phyloP scores from a whole-genome alignment of 1,284 basidiomycete species.

The Vanrija sp. region DNA sequence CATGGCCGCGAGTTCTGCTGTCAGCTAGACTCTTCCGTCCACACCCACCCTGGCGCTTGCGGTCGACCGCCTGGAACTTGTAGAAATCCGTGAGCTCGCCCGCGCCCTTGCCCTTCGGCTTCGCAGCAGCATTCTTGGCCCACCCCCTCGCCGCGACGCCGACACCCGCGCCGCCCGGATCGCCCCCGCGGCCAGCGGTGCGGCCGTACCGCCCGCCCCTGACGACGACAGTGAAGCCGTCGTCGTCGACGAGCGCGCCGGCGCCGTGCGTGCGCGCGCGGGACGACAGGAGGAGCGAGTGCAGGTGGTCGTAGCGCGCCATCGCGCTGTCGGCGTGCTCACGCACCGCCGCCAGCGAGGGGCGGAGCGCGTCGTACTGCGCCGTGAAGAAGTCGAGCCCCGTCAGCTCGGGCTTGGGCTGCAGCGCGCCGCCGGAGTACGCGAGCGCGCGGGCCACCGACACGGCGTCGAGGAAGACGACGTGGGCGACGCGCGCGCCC shows the following conservation, averaged over 20 bases:
- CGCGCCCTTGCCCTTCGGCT: slow-evolving; percentile 68
- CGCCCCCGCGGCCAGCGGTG: slow-evolving; percentile 73
- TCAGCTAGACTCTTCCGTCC: not conserved
- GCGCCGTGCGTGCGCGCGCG: slow-evolving; percentile 59
- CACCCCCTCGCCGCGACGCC: slow-evolving; percentile 68
- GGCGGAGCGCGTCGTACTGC: slow-evolving; percentile 62
- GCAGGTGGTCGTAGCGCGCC: slow-evolving; percentile 67
- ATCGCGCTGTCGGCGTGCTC: slow-evolving; percentile 72
- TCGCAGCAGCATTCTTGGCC: slow-evolving; percentile 40
- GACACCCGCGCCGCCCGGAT: slow-evolving; percentile 62
- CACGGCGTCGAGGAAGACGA: slow-evolving; percentile 68
- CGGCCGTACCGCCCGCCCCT: slow-evolving; percentile 81
- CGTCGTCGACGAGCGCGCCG: slow-evolving; percentile 73
- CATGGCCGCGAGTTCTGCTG: slow-evolving; percentile 66
- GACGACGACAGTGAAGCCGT: slow-evolving; percentile 85
- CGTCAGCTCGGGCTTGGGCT: slow-evolving; percentile 51
- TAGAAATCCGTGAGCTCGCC: slow-evolving; percentile 62
- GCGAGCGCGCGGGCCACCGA: slow-evolving; percentile 63
- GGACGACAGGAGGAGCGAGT: slow-evolving; percentile 50
- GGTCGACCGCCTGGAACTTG: slow-evolving; percentile 80
- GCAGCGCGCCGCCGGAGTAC: slow-evolving; percentile 39
- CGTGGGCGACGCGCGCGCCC: slow-evolving; percentile 57
- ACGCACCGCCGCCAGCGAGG: slow-evolving; percentile 65
- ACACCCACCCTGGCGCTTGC: slow-evolving; percentile 70
- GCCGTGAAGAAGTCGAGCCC: slow-evolving; percentile 68